phyloP scores from a whole-genome alignment of 768 basidiomycete genomes.

The Russula olivacea region DNA sequence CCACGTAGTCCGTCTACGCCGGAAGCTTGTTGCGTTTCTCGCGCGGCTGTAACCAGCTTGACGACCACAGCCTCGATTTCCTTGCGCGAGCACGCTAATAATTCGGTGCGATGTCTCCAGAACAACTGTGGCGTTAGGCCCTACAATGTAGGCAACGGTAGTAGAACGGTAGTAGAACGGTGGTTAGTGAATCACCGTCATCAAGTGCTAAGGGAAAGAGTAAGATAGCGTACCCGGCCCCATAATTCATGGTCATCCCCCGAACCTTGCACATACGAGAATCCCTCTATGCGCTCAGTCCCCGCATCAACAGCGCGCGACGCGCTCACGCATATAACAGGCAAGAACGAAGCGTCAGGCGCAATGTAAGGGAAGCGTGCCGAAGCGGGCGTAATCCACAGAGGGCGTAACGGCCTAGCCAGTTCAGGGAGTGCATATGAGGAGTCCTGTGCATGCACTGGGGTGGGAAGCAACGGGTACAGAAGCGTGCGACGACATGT shows the following conservation, averaged over 20 bases:
- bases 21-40: neutral
- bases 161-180: neutral
- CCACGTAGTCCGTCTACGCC: neutral
- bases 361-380: conserved; percentile 41
- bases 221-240: conserved; percentile 52
- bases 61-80: conserved; percentile 46
- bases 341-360: conserved; percentile 41
- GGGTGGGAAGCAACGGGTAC: neutral
- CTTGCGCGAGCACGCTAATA: conserved; percentile 45
- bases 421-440: conserved; percentile 63
- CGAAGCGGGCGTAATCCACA: conserved; percentile 83
- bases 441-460: conserved; percentile 46
- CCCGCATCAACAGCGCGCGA: conserved; percentile 63
- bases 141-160: conserved; percentile 38
- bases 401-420: conserved; percentile 62
- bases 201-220: neutral
- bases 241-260: conserved; percentile 94
- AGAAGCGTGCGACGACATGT: neutral
- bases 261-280: conserved; percentile 85
- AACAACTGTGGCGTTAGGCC: conserved; percentile 71
- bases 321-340: conserved; percentile 82
- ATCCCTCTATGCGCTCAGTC: conserved; percentile 58
- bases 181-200: neutral
- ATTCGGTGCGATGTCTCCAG: conserved; percentile 49
- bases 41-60: conserved; percentile 22